phyloP scores from a whole-genome alignment of 2,329 filamentous ascomycete species.

The Trichoderma endophyticum region DNA sequence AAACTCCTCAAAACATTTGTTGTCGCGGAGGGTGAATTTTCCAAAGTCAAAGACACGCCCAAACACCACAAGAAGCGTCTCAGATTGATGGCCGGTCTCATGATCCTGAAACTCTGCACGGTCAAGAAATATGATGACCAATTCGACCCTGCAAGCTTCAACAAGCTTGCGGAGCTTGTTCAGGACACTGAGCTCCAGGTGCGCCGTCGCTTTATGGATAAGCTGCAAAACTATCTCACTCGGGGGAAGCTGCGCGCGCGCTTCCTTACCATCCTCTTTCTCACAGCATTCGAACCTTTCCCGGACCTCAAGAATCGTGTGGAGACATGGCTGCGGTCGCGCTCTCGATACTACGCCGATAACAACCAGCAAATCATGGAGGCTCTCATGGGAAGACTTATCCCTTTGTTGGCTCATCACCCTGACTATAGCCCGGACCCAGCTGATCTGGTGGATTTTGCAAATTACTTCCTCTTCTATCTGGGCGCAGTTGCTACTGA shows the following conservation, averaged over 20 bases:
- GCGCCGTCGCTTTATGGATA: slow-evolving; percentile 73
- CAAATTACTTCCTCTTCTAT: slow-evolving; percentile 87
- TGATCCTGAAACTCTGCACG: slow-evolving; percentile 79
- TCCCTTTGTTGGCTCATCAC: slow-evolving; percentile 89
- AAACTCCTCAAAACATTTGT: slow-evolving; percentile 76
- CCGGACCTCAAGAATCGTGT: slow-evolving; percentile 69
- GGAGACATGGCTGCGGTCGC: slow-evolving; percentile 84
- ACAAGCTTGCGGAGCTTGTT: slow-evolving; percentile 73
- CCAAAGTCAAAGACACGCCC: slow-evolving; percentile 72
- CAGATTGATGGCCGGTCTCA: slow-evolving; percentile 74
- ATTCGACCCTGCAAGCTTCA: slow-evolving; percentile 71
- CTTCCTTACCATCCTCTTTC: slow-evolving; percentile 86
- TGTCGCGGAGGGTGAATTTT: slow-evolving; percentile 72
- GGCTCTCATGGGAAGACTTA: slow-evolving; percentile 72
- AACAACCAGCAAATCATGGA: slow-evolving; percentile 68
- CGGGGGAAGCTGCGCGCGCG: slow-evolving; percentile 65
- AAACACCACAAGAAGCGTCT: slow-evolving; percentile 75
- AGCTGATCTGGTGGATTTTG: slow-evolving; percentile 74
- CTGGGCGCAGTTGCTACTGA: slow-evolving; percentile 78
- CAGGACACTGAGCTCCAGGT: slow-evolving; percentile 76
- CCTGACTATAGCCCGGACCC: slow-evolving; percentile 73
- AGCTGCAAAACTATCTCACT: slow-evolving; percentile 86
- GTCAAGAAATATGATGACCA: slow-evolving; percentile 72
- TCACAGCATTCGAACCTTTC: slow-evolving; percentile 86
- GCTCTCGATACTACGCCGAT: slow-evolving; percentile 62